Conservation (phyloP, 352 stramenopile species). For the Phytophthora crassamura region DNA sequence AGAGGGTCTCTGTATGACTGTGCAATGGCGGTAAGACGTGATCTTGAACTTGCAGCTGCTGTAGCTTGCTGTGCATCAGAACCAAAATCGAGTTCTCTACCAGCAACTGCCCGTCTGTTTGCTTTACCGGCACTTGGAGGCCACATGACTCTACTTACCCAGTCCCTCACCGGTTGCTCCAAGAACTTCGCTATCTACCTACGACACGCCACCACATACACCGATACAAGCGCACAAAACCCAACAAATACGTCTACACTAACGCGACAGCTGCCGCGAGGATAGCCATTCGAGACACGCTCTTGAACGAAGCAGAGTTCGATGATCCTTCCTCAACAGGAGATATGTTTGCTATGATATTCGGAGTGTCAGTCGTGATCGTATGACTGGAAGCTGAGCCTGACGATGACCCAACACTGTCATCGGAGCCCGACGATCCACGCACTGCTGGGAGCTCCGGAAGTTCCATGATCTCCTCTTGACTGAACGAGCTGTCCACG, state of each 20-base stretch:
- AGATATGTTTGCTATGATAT: conserved; percentile 12
- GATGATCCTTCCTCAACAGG: background rate
- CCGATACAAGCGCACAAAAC: no score
- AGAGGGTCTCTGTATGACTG: background rate
- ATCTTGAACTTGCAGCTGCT: background rate
- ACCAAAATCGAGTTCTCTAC: background rate
- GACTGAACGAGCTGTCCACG: conserved; percentile 29
- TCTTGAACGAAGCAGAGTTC: no score
- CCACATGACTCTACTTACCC: no score
- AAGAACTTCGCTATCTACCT: no score
- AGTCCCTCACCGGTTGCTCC: no score
- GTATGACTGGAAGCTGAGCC: conserved; percentile 10
- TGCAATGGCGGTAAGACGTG: background rate
- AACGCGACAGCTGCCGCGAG: no score
- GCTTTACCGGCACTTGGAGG: no score
- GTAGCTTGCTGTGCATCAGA: background rate
- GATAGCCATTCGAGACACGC: no score
- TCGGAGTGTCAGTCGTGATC: background rate
- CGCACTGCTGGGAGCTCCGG: conserved; percentile 16
- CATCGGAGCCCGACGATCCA: conserved; percentile 1
- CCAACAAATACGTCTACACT: no score
- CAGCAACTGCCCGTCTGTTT: no score
- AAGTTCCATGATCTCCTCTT: conserved; percentile 24
- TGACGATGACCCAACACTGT: conserved; percentile 5
- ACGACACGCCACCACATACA: no score